Base-by-base conservation (phyloP, 352 stramenopile species). In the Phytophthora podocarpi region DNA sequence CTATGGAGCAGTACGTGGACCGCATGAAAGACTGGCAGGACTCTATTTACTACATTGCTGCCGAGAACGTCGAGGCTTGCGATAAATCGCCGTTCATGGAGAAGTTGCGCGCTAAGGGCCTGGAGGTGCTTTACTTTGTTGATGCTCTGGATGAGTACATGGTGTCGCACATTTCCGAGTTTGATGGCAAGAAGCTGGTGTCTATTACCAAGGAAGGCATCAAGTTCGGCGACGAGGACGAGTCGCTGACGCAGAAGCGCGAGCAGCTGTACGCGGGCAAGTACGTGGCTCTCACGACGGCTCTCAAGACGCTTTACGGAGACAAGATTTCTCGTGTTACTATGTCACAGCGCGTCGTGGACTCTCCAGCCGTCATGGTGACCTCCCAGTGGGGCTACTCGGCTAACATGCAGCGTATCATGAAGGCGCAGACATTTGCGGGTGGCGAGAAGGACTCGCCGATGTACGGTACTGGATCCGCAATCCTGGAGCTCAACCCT, bases 401-500 rank as follows among this genome's bases (percentile, higher is more conserved):
- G 35, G 97, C 98, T 13, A 99, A 99, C 78, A 99, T 99, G 97
- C 97, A 99, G 78, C 89, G 97, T 35, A 99, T 99, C 76, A 98
- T 99, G 90, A 95, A 98, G 72, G 83, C 97, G 21, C 98, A 99
- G 82, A 98, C 98, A 13, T 98, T 99, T 68, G 80, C 85, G 6
- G 93, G 96, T 60, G 82, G 85, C 7, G 72, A 85, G 4, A 59
- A 70, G 46, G 67, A 71, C 16, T 71, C 55, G 0, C 55, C 64
- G 9, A 74, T 74, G 64, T 67, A 72, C 18, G 81, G 87, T 8
- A 54, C 60, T 3, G 61, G 64, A 23, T 92, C 96, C 23, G 97
- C 97, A 55, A 99, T 97, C 64, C 79, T 99, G 64, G 97, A 99
- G 82, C 80, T 99, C 16, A 99, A 99, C 78, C 98, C 98, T 46